Evolutionary conservation across 2,329 filamentous ascomycete genomes (phyloP).

Genomic region (Sclerotinia borealis): DNA sequence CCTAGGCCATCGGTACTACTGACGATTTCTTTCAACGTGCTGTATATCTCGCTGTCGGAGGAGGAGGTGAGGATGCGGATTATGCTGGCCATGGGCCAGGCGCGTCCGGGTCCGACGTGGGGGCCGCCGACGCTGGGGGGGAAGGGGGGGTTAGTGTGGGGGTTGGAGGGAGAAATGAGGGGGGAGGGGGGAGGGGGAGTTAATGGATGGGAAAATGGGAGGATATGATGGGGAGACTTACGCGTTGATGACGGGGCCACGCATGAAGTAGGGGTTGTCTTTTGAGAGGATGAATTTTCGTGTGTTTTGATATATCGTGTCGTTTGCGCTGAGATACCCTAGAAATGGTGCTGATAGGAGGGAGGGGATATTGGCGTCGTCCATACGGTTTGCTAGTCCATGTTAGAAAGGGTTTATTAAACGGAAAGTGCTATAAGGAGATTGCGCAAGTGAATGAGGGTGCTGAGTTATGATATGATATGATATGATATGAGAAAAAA

Average conservation of each 20-base stretch:
- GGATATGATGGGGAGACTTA: slow-evolving; percentile 35
- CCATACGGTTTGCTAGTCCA: slow-evolving; percentile 51
- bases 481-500: slow-evolving; percentile 17
- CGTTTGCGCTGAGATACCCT: slow-evolving; percentile 51
- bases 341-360: slow-evolving; percentile 60
- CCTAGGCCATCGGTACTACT: slow-evolving; percentile 32
- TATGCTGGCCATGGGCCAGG: slow-evolving; percentile 52
- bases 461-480: not conserved
- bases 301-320: slow-evolving; percentile 71
- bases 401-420: slow-evolving; percentile 23
- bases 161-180: not conserved
- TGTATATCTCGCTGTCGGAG: slow-evolving; percentile 32
- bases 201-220: too few relatives aligned
- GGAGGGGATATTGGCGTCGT: slow-evolving; percentile 66
- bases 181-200: slow-evolving; percentile 59
- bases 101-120: slow-evolving; percentile 52
- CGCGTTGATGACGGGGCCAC: slow-evolving; percentile 45
- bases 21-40: slow-evolving; percentile 25
- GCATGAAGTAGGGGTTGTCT: slow-evolving; percentile 72
- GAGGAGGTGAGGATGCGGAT: slow-evolving; percentile 46
- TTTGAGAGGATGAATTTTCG: slow-evolving; percentile 69
- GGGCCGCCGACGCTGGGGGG: slow-evolving; percentile 58
- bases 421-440: too few relatives aligned
- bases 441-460: not conserved
- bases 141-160: slow-evolving; percentile 16